These are phyloP conservation scores for Penicillium sp. DNA, from an alignment of 2,329 filamentous ascomycete species.

Conservation along the genomic window DNA sequence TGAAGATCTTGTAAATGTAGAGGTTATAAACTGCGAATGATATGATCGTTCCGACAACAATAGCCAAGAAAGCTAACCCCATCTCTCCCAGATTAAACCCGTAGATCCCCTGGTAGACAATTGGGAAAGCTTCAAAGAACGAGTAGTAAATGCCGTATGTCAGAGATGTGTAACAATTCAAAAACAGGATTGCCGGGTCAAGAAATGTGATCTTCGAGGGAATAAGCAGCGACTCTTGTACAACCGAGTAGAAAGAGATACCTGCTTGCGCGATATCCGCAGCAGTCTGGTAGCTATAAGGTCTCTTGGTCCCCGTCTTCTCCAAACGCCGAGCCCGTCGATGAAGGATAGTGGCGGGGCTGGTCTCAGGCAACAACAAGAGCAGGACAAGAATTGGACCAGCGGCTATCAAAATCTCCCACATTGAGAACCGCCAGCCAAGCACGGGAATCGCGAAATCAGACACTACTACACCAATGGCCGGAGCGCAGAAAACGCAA, in stretches of 20 bases:
- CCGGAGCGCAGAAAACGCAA: constrained; percentile 45
- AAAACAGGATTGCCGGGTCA: constrained; percentile 61
- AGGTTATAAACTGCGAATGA: constrained; percentile 50
- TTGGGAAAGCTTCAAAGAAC: constrained; percentile 66
- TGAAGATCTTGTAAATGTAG: constrained; percentile 53
- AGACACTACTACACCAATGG: constrained; percentile 60
- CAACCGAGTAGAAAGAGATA: constrained; percentile 3
- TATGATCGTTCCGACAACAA: constrained; percentile 54
- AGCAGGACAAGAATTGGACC: constrained; percentile 56
- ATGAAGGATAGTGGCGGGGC: constrained; percentile 57
- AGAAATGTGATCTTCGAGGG: constrained; percentile 60
- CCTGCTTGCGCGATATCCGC: constrained; percentile 57
- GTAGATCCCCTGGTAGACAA: constrained; percentile 60
- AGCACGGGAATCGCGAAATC: constrained; percentile 56
- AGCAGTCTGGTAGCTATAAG: constrained; percentile 52
- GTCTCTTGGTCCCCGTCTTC: constrained; percentile 49
- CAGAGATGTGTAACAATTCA: constrained; percentile 60
- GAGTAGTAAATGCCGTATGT: constrained; percentile 51
- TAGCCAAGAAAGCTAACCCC: constrained; percentile 58
- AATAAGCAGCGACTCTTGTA: constrained; percentile 55
- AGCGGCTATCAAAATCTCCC: constrained; percentile 18
- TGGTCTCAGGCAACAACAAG: constrained; percentile 64
- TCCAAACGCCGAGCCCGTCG: constrained; percentile 61
- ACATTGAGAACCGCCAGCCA: constrained; percentile 22
- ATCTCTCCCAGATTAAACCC: constrained; percentile 57